phyloP scores from a whole-genome alignment of 257 asterid genomes.

The Nicotiana attenuata region DNA sequence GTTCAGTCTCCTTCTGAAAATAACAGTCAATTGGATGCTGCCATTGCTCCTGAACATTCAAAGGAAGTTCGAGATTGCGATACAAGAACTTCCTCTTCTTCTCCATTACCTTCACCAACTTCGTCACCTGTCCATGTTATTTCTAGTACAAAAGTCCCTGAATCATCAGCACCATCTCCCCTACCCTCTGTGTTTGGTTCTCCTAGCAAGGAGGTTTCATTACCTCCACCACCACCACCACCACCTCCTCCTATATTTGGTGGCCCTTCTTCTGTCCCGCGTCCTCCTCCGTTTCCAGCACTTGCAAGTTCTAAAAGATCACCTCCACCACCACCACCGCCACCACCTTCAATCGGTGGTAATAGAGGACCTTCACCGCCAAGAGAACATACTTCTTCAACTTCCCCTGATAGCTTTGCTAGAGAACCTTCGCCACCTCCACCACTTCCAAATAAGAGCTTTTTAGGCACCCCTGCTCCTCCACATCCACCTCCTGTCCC shows the following conservation, averaged over 20 bases:
- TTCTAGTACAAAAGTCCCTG: constrained; percentile 24
- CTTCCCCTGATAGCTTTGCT: constrained; percentile 19
- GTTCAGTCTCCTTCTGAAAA: constrained; percentile 23
- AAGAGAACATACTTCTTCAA: constrained; percentile 24
- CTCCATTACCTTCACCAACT: constrained; percentile 20
- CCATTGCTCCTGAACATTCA: constrained; percentile 28
- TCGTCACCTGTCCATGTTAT: constrained; percentile 16
- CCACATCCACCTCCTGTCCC: constrained; percentile 26
- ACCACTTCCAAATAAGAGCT: constrained; percentile 6
- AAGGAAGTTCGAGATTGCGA: constrained; percentile 24
- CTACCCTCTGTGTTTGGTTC: constrained; percentile 11
- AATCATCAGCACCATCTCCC: constrained; percentile 15
- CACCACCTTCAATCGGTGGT: constrained; percentile 20
- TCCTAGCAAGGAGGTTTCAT: constrained; percentile 11
- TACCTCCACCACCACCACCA: constrained; percentile 18
- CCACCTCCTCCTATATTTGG: constrained; percentile 9
- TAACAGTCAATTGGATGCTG: constrained; percentile 35
- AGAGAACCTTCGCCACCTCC: constrained; percentile 22
- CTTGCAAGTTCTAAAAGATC: constrained; percentile 14
- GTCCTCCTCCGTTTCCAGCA: constrained; percentile 4
- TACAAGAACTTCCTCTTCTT: constrained; percentile 27
- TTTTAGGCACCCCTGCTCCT: constrained; percentile 11
- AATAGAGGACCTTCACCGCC: constrained; percentile 15
- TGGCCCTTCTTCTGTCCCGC: constrained; percentile 7
- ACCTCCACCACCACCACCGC: constrained; percentile 13